Evolutionary conservation across 78 protist species (phyloP).

Genomic region (Dictyostelium citrinum): DNA sequence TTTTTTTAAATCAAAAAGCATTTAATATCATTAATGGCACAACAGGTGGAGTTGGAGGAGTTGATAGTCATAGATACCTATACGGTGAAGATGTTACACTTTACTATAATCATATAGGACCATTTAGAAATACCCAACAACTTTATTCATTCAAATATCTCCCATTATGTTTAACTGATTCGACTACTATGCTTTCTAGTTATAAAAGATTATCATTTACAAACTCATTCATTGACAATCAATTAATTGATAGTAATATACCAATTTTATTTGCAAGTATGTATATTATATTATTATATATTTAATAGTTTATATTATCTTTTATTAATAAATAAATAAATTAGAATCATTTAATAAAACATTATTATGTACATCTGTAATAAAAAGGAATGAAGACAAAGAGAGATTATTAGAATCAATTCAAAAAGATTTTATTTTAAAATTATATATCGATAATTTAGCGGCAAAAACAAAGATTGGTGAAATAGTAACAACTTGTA

Average conservation of each 20-base stretch:
- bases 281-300: neutral
- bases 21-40: neutral
- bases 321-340: neutral
- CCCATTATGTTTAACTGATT: neutral
- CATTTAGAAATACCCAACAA: neutral
- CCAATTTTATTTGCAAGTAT: constrained; percentile 7
- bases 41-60: neutral
- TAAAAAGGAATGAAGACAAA: neutral
- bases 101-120: neutral
- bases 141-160: neutral
- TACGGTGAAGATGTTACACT: neutral
- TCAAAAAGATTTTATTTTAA: neutral
- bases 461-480: neutral
- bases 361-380: neutral
- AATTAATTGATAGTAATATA: neutral
- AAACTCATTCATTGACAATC: neutral
- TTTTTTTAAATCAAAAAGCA: neutral
- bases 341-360: neutral
- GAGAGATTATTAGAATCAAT: neutral
- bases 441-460: neutral
- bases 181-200: neutral
- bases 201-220: neutral
- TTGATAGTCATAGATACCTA: neutral
- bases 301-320: neutral
- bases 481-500: neutral